Evolutionary conservation across 192 early-diverging fungal species (phyloP), one percentile per base, ranked within the genome.

Genomic region (Phlyctochytrium planicorne): DNA sequence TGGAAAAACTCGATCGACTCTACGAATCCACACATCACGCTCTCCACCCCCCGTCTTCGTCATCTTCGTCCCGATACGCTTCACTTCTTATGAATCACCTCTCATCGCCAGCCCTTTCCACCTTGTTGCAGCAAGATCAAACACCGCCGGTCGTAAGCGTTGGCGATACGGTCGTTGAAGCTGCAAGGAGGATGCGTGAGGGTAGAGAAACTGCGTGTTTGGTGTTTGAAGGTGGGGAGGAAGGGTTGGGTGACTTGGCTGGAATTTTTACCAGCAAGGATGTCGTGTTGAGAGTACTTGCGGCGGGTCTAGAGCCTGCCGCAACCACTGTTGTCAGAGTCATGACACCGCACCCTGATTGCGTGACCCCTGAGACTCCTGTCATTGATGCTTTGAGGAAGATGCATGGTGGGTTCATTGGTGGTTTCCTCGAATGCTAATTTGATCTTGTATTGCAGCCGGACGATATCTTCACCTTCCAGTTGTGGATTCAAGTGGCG

Each of bases 231-330:
- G 69, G 25, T 2, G 72, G 62, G 30, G 59, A 61, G 17, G 53
- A 52, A n/a, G 82, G 77, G 2, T 74, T 75, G 69, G 84, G 78
- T 36, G 85, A 80, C 27, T 81, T 97, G 53, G 87, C 92, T 20
- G 94, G 94, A 61, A 97, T 97, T 60, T 95, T 97, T 75, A 97
- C 94, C 24, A 88, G 85, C 76, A 93, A 88, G 60, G 82, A 83
- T 35, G 34, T 83, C 30, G 76, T 80, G 2, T 66, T 83, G 31
- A 57, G 82, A 14, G 82, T 83, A 0, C 72, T 83, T 25, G 82
- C 82, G 17, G 82, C 76, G 2, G 72, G 92, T n/a, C 76, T 97
- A 53, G 90, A 94, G 71, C 95, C 97, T 64, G 81, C 84, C 50
- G 91, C 85, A 24, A 96, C 94, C 68, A 32, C 72, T 68, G 75